A percentile compares a stretch with the other conserved stretches of the same genome.
Evolutionary conservation across 306 rosid species (phyloP).

Genomic region (Vigna nakashimae): DNA sequence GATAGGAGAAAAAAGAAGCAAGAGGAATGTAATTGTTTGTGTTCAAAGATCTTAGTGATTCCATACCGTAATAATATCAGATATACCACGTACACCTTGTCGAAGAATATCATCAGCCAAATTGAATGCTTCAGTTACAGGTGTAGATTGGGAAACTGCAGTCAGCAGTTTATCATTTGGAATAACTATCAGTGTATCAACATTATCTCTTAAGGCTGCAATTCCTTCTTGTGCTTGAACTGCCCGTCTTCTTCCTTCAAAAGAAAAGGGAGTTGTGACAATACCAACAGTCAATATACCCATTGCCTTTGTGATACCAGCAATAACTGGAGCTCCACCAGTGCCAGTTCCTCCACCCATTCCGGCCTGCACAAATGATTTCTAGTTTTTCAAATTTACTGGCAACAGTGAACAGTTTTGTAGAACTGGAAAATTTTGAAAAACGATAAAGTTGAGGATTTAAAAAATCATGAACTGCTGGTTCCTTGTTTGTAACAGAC

Average conservation of each 20-base stretch:
- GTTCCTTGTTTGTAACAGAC: conserved; percentile 1
- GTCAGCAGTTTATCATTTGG: conserved; percentile 98
- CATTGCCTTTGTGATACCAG: conserved; percentile 95
- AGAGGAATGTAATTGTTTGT: conserved; percentile 15
- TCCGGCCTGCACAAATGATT: conserved; percentile 75
- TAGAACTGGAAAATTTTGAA: conserved; percentile 28
- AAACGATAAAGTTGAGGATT: conserved; percentile 21
- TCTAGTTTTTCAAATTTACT: conserved; percentile 31
- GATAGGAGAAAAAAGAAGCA: neutral
- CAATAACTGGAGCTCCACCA: conserved; percentile 97
- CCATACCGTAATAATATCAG: conserved; percentile 96
- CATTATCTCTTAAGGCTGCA: conserved; percentile 95
- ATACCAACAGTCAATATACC: conserved; percentile 98
- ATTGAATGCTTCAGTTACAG: conserved; percentile 98
- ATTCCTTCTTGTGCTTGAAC: conserved; percentile 99
- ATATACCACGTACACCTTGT: conserved; percentile 99
- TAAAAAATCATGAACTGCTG: conserved; percentile 1
- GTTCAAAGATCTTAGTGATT: conserved; percentile 34
- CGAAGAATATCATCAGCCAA: conserved; percentile 97
- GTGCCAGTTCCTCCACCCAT: conserved; percentile 99
- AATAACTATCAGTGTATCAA: conserved; percentile 95
- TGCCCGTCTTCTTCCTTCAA: conserved; percentile 97
- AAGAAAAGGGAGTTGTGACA: conserved; percentile 97
- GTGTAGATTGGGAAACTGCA: conserved; percentile 95
- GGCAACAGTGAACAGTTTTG: conserved; percentile 18